Evolutionary conservation across 257 asterid species (phyloP).

Genomic region (Nicotiana undulata): DNA sequence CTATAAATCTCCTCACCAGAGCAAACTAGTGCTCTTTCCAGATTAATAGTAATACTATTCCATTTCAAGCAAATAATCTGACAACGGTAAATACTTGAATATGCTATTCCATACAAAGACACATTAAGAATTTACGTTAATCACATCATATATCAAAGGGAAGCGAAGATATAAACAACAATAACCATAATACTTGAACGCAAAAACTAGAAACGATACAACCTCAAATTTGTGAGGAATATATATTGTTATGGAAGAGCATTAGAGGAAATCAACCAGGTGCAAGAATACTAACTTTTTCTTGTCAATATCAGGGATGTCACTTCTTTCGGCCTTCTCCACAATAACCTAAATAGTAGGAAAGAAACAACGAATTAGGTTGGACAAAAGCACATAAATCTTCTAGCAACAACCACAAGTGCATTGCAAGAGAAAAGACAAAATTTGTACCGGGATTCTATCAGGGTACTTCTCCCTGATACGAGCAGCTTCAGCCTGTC

Average conservation of each 20-base stretch:
- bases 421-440: not conserved
- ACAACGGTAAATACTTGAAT: not conserved
- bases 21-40: not conserved
- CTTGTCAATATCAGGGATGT: slow-evolving; percentile 92
- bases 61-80: not conserved
- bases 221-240: not conserved
- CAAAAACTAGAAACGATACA: not conserved
- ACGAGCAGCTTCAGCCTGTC: slow-evolving; percentile 94
- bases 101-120: not conserved
- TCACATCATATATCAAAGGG: not conserved
- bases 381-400: not conserved
- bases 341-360: slow-evolving; percentile 60
- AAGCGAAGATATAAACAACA: not conserved
- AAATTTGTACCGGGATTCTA: slow-evolving; percentile 69
- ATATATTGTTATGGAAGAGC: not conserved
- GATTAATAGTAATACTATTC: not conserved
- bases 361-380: not conserved
- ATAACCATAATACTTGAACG: not conserved
- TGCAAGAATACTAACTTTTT: slow-evolving; percentile 51
- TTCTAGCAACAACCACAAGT: not conserved
- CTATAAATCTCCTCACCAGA: not conserved
- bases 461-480: slow-evolving; percentile 98
- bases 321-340: slow-evolving; percentile 90
- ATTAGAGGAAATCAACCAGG: not conserved
- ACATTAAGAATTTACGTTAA: not conserved